Conservation (phyloP, 2,329 filamentous ascomycete species). For the Cryphonectria parasitica region DNA sequence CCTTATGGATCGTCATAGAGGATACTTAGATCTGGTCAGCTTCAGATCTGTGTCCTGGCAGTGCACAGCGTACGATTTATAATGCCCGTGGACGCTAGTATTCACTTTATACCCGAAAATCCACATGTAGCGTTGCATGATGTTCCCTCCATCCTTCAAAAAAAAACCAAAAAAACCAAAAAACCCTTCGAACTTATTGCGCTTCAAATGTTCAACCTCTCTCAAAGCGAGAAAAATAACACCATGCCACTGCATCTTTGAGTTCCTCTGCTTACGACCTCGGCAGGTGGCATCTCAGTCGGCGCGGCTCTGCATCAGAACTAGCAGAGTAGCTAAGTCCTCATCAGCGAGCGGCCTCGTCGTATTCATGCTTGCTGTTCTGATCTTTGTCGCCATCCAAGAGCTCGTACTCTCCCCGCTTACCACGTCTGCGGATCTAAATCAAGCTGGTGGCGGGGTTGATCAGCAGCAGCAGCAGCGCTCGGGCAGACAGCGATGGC, state of each 20-base stretch:
- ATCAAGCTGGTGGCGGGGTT: not conserved
- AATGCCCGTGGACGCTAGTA: too few relatives aligned
- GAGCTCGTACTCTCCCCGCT: not conserved
- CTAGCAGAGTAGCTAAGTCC: not conserved
- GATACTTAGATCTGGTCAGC: too few relatives aligned
- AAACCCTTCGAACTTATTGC: too few relatives aligned
- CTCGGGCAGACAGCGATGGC: not conserved
- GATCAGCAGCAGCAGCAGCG: too few relatives aligned
- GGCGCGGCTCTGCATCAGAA: not conserved
- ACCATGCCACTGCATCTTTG: not conserved
- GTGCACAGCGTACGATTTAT: too few relatives aligned
- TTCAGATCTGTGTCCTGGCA: too few relatives aligned
- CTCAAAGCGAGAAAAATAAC: not conserved
- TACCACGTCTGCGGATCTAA: not conserved
- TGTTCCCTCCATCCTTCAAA: too few relatives aligned
- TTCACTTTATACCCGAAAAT: too few relatives aligned
- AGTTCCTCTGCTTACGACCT: not conserved
- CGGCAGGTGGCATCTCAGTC: not conserved
- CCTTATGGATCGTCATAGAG: too few relatives aligned
- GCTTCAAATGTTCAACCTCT: too few relatives aligned
- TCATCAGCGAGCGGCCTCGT: not conserved
- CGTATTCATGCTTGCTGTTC: not conserved
- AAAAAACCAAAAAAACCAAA: too few relatives aligned
- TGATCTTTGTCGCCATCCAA: not conserved
- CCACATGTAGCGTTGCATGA: too few relatives aligned